A percentile compares a stretch with the other conserved stretches of the same genome.
Evolutionary conservation across 2,329 filamentous ascomycete genomes (phyloP).

Genomic region (Aureobasidium vineae): DNA sequence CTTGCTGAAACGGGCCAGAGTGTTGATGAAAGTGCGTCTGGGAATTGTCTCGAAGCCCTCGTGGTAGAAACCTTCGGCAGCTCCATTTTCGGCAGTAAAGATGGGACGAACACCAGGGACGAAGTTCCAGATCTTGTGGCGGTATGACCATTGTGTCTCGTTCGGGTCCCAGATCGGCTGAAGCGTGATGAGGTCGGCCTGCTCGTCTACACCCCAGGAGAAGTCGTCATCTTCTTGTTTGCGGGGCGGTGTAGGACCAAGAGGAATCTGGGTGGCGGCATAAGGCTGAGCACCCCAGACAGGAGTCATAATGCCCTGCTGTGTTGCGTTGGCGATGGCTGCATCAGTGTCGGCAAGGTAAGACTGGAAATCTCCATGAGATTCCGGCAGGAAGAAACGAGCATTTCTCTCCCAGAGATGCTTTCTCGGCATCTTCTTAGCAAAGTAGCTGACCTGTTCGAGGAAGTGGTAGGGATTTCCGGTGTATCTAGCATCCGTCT

Average conservation of each 20-base stretch:
- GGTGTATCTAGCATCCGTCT: conserved; percentile 75
- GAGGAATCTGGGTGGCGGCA: conserved; percentile 67
- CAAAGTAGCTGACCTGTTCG: conserved; percentile 59
- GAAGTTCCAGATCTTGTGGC: conserved; percentile 53
- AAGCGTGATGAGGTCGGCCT: conserved; percentile 87
- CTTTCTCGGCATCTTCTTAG: conserved; percentile 55
- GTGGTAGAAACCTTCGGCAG: conserved; percentile 55
- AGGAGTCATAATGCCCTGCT: conserved; percentile 51
- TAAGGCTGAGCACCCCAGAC: conserved; percentile 85
- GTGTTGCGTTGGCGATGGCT: conserved; percentile 43
- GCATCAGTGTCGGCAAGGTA: conserved; percentile 47
- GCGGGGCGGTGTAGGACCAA: conserved; percentile 71
- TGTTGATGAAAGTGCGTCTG: conserved; percentile 84
- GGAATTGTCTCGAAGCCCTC: conserved; percentile 52
- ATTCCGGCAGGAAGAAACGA: conserved; percentile 55
- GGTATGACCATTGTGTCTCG: conserved; percentile 71
- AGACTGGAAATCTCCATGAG: conserved; percentile 52
- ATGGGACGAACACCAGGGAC: conserved; percentile 64
- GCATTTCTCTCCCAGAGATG: conserved; percentile 59
- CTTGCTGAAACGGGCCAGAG: conserved; percentile 77
- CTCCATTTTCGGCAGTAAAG: conserved; percentile 77
- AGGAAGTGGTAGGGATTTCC: conserved; percentile 81
- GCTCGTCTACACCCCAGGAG: conserved; percentile 83
- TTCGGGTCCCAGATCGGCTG: conserved; percentile 91
- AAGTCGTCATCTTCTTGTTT: conserved; percentile 76